Conservation (phyloP, 768 basidiomycete species). For the Rossbeevera mucosa region DNA sequence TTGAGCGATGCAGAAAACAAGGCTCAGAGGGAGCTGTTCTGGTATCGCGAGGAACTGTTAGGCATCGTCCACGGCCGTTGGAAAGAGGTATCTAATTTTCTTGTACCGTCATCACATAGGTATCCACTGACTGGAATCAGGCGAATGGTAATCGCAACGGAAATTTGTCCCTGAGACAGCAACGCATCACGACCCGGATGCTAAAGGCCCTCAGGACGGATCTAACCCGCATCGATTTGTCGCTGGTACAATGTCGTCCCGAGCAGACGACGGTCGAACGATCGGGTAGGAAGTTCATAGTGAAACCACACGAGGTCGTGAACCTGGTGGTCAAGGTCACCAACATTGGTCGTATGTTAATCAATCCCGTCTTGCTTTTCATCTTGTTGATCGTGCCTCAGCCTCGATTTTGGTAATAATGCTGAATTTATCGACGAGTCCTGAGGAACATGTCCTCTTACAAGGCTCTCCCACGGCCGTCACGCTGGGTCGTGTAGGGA, state of each 20-base stretch:
- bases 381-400: conserved; percentile 26
- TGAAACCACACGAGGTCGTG: conserved; percentile 58
- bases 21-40: conserved; percentile 79
- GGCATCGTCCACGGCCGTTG: conserved; percentile 65
- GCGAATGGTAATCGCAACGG: conserved; percentile 75
- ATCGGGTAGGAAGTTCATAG: conserved; percentile 41
- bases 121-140: conserved; percentile 36
- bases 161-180: conserved; percentile 69
- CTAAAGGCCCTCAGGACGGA: conserved; percentile 72
- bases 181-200: conserved; percentile 76
- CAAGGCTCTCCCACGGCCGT: conserved; percentile 65
- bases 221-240: conserved; percentile 54
- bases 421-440: conserved; percentile 51
- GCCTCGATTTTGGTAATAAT: conserved; percentile 50
- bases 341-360: conserved; percentile 62
- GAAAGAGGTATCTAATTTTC: conserved; percentile 62
- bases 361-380: neutral
- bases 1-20: conserved; percentile 56
- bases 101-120: neutral
- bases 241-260: conserved; percentile 35
- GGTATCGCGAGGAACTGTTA: conserved; percentile 91
- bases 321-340: conserved; percentile 52
- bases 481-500: conserved; percentile 56
- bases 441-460: conserved; percentile 60
- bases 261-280: conserved; percentile 15